phyloP scores from a whole-genome alignment of 805 yeast genomes.

The Yarrowia osloensis region DNA sequence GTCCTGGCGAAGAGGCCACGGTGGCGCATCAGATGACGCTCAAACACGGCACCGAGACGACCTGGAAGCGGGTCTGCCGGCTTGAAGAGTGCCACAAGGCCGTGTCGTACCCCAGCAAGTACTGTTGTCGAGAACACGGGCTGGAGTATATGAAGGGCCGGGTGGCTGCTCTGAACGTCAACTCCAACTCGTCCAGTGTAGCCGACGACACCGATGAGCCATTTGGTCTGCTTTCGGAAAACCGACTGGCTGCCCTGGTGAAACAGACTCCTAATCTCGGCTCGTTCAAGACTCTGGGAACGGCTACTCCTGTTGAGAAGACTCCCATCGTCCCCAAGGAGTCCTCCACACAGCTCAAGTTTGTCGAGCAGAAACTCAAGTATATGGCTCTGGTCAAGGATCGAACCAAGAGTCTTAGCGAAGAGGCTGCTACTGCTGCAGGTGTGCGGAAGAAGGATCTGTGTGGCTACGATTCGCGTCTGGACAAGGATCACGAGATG shows the following conservation, averaged over 20 bases:
- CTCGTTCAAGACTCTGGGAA: constrained; percentile 32
- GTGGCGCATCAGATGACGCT: constrained; percentile 10
- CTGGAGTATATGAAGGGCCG: constrained; percentile 40
- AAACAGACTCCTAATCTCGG: constrained; percentile 10
- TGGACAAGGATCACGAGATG: neutral
- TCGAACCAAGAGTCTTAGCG: constrained; percentile 35
- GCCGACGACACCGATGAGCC: constrained; percentile 8
- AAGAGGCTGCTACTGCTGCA: constrained; percentile 35
- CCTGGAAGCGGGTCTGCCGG: constrained; percentile 80
- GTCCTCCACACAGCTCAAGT: constrained; percentile 19
- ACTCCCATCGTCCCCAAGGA: constrained; percentile 1
- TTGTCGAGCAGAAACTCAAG: constrained; percentile 29
- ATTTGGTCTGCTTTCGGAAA: constrained; percentile 31
- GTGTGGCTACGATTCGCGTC: constrained; percentile 34
- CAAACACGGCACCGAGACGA: constrained; percentile 42
- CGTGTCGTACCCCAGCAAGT: constrained; percentile 56
- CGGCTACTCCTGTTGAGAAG: neutral
- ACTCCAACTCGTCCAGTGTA: constrained; percentile 6
- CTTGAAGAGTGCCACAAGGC: constrained; percentile 58
- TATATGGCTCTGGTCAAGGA: constrained; percentile 35
- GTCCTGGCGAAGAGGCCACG: neutral
- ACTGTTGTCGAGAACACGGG: constrained; percentile 78
- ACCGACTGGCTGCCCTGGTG: constrained; percentile 32
- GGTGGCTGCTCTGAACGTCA: constrained; percentile 11
- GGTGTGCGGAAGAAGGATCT: constrained; percentile 37